Evolutionary conservation across 345 rosid genomes (phyloP), one percentile per base, ranked within the genome.

Genomic region (Clarkia xantiana): DNA sequence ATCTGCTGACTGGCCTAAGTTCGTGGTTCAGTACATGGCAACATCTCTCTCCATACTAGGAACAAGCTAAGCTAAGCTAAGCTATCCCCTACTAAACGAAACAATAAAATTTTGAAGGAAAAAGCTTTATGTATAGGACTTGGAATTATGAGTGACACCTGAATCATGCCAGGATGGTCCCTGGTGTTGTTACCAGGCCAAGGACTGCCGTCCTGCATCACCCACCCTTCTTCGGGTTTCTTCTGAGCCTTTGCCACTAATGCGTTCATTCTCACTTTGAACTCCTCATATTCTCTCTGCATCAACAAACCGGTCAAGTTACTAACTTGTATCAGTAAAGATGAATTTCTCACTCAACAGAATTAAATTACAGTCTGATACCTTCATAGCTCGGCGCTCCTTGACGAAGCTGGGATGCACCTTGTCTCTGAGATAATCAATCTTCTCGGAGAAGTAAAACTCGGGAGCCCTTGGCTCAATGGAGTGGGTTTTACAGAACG

Each of bases 101-200:
- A 29, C 9, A 5, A 29, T 29, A 7, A 29, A 29, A 7, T 3
- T 29, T 29, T 29, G 8, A 29, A 29, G 8, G 36, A 10, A 29
- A 22, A 29, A 1, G 2, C 36, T 29, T 2, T 29, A 29, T 29
- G 36, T 29, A 29, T 29, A 29, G 36, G 8, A 10, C 8, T 29
- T 29, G 4, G 36, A 29, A 29, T 13, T 7, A 8, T 3, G 6
- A 14, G 40, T 20, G 17, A 12, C 11, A 78, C 97, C 94, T 91
- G 98, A 72, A 91, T 86, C 96, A 91, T 91, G 22, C 98, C 96
- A 40, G 98, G 98, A 65, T 91, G 98, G 66, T 91, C 98, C n/a
- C 98, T 79, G 18, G 90, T 81, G 70, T 75, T 86, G 74, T 91
- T 91, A 10, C 98, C 98, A 3, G 98, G 98, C 98, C 98, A 91